A percentile compares a stretch with the other conserved stretches of the same genome.
phyloP scores from a whole-genome alignment of 345 rosid genomes.

The Lagerstroemia speciosa region DNA sequence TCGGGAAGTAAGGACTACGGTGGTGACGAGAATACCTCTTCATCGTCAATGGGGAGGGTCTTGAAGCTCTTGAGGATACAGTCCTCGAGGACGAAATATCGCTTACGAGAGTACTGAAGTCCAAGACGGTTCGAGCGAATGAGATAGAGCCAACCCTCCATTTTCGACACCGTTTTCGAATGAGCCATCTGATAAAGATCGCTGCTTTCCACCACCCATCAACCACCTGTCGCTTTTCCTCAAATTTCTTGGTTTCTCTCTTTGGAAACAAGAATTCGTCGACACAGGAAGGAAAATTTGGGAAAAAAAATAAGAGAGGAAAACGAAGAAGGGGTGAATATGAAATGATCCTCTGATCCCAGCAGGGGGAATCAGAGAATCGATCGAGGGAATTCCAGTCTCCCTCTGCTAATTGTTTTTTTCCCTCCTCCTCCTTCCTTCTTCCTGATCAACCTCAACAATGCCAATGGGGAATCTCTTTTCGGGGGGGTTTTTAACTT shows the following conservation, averaged over 20 bases:
- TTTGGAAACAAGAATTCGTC: not conserved
- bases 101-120: constrained; percentile 61
- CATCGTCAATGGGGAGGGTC: constrained; percentile 38
- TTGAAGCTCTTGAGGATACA: constrained; percentile 56
- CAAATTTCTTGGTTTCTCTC: not conserved
- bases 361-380: constrained; percentile 67
- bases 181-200: constrained; percentile 3
- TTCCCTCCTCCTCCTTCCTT: no score
- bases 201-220: not conserved
- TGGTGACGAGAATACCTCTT: constrained; percentile 32
- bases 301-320: not conserved
- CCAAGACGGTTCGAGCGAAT: constrained; percentile 76
- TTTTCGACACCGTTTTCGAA: constrained; percentile 16
- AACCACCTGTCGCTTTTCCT: not conserved
- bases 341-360: constrained; percentile 60
- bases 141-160: constrained; percentile 90
- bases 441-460: no score
- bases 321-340: no score
- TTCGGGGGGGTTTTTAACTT: no score
- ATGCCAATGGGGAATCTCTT: no score
- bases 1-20: not conserved
- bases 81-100: constrained; percentile 63
- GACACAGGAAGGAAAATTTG: not conserved
- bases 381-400: no score
- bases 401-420: no score